Percentiles rank a stretch among this genome's conserved stretches.
Evolutionary conservation across 2,329 filamentous ascomycete species (phyloP).

Genomic region (Keithomyces neogunnii): DNA sequence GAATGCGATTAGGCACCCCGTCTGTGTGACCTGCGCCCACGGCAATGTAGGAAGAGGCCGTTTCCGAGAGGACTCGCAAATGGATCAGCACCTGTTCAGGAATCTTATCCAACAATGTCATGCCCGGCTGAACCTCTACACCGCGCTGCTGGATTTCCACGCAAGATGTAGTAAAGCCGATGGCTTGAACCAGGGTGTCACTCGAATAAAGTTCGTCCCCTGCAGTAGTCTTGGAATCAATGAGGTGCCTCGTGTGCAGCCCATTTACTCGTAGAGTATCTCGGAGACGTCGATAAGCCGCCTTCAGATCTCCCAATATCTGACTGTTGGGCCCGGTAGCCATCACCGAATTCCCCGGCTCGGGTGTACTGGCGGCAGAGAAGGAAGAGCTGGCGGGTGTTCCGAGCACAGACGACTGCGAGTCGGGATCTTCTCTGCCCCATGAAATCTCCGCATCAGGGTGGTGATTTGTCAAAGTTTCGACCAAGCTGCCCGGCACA

Average conservation of each 20-base stretch:
- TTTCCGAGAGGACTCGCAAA: conserved; percentile 81
- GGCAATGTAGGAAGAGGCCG: conserved; percentile 74
- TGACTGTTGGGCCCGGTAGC: conserved; percentile 7
- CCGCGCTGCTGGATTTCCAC: conserved; percentile 90
- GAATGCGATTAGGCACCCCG: conserved; percentile 48
- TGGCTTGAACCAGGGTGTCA: conserved; percentile 54
- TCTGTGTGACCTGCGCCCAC: conserved; percentile 60
- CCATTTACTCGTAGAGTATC: conserved; percentile 50
- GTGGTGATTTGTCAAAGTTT: conserved; percentile 28
- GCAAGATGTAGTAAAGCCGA: conserved; percentile 80
- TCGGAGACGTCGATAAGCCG: conserved; percentile 51
- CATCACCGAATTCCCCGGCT: conserved; percentile 11
- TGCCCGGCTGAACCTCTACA: conserved; percentile 61
- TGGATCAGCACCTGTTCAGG: conserved; percentile 79
- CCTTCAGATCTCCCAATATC: conserved; percentile 45
- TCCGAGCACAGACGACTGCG: conserved; percentile 22
- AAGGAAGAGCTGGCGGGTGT: conserved; percentile 36
- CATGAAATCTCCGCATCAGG: conserved; percentile 31
- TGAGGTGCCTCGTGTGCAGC: conserved; percentile 32
- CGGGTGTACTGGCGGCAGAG: conserved; percentile 22
- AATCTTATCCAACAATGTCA: conserved; percentile 74
- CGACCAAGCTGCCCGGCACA: conserved; percentile 28
- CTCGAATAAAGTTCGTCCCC: conserved; percentile 40
- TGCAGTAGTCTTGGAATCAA: conserved; percentile 19
- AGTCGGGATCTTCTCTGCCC: conserved; percentile 26